Evolutionary conservation across 2,329 filamentous ascomycete genomes (phyloP), one percentile per base, ranked within the genome.

Genomic region (Aspergillus sp.): DNA sequence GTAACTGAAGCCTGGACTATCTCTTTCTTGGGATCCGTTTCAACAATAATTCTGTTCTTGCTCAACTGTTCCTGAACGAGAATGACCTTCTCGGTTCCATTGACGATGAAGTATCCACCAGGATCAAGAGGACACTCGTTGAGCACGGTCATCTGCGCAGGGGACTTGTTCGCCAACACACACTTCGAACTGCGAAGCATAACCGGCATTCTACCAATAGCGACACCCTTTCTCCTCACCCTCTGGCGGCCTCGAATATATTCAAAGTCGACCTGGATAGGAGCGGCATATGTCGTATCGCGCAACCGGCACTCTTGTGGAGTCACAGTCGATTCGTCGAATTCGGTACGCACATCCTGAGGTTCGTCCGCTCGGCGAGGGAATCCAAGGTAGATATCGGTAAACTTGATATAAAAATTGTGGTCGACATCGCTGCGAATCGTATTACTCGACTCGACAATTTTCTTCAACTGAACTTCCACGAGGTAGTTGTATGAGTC

Each of bases 401-500:
- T 91, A 68, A 96, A 92, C 81, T 95, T 91, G 66, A 98, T 87
- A 81, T 90, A 96, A 73, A 98, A 98, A 64, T 89, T 90, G 63
- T 90, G 90, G 70, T 98, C 92, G 46, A 95, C 90, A 80, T 98
- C 93, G 75, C 93, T 96, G 65, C 90, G 87, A 62, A 99, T 90
- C 41, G 87, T 89, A 49, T 89, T 87, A 73, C 97, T 98, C 52
- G 93, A 90, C 72, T 91, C 88, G 64, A 99, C 89, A 66, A 99
- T 99, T 68, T 97, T 93, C 78, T 96, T 96, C 74, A 99, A 87
- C 72, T 98, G 93, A 56, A 96, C 90, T 67, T 99, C 91, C 65
- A 97, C 90, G 68, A 99, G 98, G 78, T 95, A 96, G 78, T 99
- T 97, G 82, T 96, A 99, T 23, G 95, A 98, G 79, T 99, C 96